Percentiles rank a stretch among this genome's conserved stretches.
phyloP scores from a whole-genome alignment of 805 yeast genomes.

The Metschnikowia peoriensis region DNA sequence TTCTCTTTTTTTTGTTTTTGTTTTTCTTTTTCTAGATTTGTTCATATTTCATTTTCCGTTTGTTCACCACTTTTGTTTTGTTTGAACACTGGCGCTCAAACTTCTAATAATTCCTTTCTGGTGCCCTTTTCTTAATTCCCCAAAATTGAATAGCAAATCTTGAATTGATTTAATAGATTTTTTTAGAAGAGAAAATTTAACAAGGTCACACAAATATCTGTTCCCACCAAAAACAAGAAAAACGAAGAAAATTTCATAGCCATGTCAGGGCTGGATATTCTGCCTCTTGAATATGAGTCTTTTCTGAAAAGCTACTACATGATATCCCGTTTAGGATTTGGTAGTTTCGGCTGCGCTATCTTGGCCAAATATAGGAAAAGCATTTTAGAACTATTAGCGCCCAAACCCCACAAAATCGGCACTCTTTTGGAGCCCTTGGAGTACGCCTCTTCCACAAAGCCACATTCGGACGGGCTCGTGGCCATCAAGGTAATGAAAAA shows the following conservation, averaged over 20 bases:
- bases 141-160: background rate
- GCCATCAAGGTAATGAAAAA: conserved; percentile 82
- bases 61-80: background rate
- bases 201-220: background rate
- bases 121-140: background rate
- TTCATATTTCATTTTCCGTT: too few relatives aligned
- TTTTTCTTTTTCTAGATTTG: background rate
- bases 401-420: conserved; percentile 22
- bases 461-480: conserved; percentile 36
- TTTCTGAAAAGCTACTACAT: conserved; percentile 38
- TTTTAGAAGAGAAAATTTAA: background rate
- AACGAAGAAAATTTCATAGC: background rate
- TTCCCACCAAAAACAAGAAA: background rate
- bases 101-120: background rate
- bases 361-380: conserved; percentile 51
- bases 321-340: conserved; percentile 61
- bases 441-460: conserved; percentile 20
- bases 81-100: background rate
- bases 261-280: conserved; percentile 7
- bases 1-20: background rate
- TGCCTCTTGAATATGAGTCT: conserved; percentile 16
- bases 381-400: conserved; percentile 20
- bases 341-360: conserved; percentile 72
- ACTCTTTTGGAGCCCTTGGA: conserved; percentile 51
- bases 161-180: background rate